Conservation (phyloP, 352 stramenopile genomes). For the Plasmopara muralis region DNA sequence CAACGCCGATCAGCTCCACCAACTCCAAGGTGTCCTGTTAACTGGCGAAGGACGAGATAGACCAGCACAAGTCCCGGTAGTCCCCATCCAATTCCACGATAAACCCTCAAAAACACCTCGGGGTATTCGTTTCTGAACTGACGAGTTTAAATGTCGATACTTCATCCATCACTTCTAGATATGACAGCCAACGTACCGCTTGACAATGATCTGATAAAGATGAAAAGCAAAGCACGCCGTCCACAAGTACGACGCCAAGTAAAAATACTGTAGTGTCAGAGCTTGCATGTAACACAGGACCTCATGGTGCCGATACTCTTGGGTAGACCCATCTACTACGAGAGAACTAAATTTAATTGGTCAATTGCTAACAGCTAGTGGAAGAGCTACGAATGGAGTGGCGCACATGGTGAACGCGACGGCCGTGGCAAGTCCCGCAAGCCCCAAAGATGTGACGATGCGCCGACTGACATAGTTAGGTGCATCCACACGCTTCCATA, state of each 20-base stretch:
- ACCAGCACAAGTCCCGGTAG: constrained; percentile 45
- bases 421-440: constrained; percentile 51
- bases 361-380: constrained; percentile 5
- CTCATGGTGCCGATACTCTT: constrained; percentile 40
- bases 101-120: constrained; percentile 51
- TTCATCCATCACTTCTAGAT: neutral
- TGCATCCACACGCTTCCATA: constrained; percentile 55
- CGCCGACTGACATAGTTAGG: constrained; percentile 65
- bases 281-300: constrained; percentile 62
- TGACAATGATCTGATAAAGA: constrained; percentile 83
- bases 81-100: constrained; percentile 60
- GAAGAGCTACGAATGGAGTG: neutral
- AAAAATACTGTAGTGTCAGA: constrained; percentile 71
- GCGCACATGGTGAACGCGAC: constrained; percentile 58
- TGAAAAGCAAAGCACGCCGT: constrained; percentile 82
- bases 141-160: neutral
- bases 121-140: constrained; percentile 59
- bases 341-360: constrained; percentile 33
- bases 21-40: constrained; percentile 64
- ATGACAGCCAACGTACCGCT: constrained; percentile 24
- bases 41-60: constrained; percentile 56
- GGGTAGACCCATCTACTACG: constrained; percentile 40
- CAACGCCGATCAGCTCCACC: constrained; percentile 58
- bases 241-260: constrained; percentile 78
- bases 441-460: constrained; percentile 62